Percentiles rank a stretch among this genome's conserved stretches.
Evolutionary conservation across 1,284 basidiomycete genomes (phyloP).

Genomic region (Xerocomus nothofagi): DNA sequence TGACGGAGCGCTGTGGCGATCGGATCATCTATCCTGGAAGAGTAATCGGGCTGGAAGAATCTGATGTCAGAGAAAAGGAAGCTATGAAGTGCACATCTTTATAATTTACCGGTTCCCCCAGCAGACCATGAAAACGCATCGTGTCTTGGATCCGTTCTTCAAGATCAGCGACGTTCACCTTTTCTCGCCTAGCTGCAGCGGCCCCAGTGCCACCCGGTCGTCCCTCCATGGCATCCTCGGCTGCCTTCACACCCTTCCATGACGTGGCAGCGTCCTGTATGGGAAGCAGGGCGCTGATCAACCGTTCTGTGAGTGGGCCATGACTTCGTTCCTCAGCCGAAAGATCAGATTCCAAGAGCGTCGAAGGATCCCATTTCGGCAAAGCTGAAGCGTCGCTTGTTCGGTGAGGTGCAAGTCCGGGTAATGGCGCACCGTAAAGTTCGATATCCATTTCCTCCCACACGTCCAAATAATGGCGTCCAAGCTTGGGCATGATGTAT

Average conservation of each 20-base stretch:
- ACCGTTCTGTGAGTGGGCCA: constrained; percentile 76
- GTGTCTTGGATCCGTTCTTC: constrained; percentile 71
- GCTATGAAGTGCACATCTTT: constrained; percentile 6
- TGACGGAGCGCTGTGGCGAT: constrained; percentile 88
- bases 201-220: constrained; percentile 71
- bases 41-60: constrained; percentile 66
- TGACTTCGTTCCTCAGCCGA: constrained; percentile 70
- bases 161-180: constrained; percentile 69
- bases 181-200: constrained; percentile 68
- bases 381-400: constrained; percentile 23
- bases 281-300: constrained; percentile 77
- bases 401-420: constrained; percentile 39
- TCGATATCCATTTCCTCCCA: constrained; percentile 91
- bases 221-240: constrained; percentile 81
- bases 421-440: constrained; percentile 45
- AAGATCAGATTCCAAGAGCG: constrained; percentile 63
- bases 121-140: constrained; percentile 66
- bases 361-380: constrained; percentile 70
- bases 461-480: constrained; percentile 83
- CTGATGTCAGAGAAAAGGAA: constrained; percentile 15
- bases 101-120: constrained; percentile 54
- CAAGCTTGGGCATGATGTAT: constrained; percentile 83
- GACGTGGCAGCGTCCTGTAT: constrained; percentile 56
- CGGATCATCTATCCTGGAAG: constrained; percentile 85
- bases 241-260: constrained; percentile 76